Evolutionary conservation across 2,329 filamentous ascomycete species (phyloP).

Genomic region (Ustulina deusta): DNA sequence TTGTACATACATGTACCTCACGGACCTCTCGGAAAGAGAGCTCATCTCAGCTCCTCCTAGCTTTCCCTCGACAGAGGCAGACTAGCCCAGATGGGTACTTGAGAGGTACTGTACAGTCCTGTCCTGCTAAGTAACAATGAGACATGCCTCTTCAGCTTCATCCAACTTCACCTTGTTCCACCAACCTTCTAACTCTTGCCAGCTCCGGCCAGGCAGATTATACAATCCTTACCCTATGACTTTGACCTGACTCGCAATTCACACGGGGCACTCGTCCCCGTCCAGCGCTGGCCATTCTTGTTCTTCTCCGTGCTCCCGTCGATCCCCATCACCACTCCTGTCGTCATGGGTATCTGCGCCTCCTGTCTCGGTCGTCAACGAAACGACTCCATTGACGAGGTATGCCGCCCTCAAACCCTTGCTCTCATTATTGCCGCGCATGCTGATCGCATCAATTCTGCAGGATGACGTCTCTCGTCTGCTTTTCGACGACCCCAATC

Average conservation of each 20-base stretch:
- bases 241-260: slow-evolving; percentile 39
- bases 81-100: neutral
- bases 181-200: slow-evolving; percentile 51
- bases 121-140: neutral
- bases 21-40: neutral
- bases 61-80: neutral
- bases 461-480: slow-evolving; percentile 69
- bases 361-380: slow-evolving; percentile 69
- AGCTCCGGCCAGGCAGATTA: slow-evolving; percentile 51
- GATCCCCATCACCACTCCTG: slow-evolving; percentile 1
- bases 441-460: slow-evolving; percentile 30
- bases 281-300: slow-evolving; percentile 32
- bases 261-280: slow-evolving; percentile 44
- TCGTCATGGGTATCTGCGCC: slow-evolving; percentile 69
- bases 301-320: slow-evolving; percentile 3
- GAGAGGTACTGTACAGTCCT: neutral
- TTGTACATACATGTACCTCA: neutral
- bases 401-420: slow-evolving; percentile 55
- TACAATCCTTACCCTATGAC: slow-evolving; percentile 52
- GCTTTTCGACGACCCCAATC: slow-evolving; percentile 71
- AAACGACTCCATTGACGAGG: slow-evolving; percentile 67
- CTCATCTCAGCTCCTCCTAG: neutral
- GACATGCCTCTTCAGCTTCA: slow-evolving; percentile 37
- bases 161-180: slow-evolving; percentile 42
- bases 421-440: neutral